Base-by-base conservation (phyloP, 352 stramenopile genomes). In the Peronosclerospora sorghi region DNA sequence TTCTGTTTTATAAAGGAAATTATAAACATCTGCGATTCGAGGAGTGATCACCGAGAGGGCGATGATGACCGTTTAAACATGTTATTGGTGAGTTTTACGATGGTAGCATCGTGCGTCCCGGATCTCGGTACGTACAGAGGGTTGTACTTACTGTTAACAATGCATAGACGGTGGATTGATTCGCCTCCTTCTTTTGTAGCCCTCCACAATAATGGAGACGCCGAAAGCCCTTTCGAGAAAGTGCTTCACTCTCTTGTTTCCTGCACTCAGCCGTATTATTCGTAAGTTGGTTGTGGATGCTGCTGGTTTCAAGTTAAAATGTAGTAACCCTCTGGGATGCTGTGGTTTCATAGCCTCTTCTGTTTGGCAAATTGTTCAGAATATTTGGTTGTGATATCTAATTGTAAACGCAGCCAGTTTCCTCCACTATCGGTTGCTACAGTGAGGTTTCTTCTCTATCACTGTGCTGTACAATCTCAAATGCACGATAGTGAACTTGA, bases 51-150 rank as follows among this genome's bases (percentile, higher is more conserved):
- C 14, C 32, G 49, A 36, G 19, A 41, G 4, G 59, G 48, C 1
- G 54, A 66, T 9, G 35, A 48, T 18, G 51, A 60, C 48, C 65
- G 68, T 1, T 39, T 74, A 1, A 71, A 66, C 35, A 73, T 51
- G 13, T 29, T 81, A 15, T 29, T 72, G 12, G 42, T 56, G 15
- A 81, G 68, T 15, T 83, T 80, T 49, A 60, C 80, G 56, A 65
- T 83, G 62, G 59, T 83, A 10, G 62, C 68, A 7, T 54, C 65
- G 21, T 69, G 53, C 26, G 65, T 75, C 35, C 60, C 67, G 26
- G 47, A 67, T 19, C 38, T 80, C 12, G 67, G 70, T 80, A 39
- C 19, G 66, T 64, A 20, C 15, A 29, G 17, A 5, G 2, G 19
- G n/a, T 12, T 39, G 10, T n/a, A n/a, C n/a, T n/a, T n/a, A n/a